Conservation (phyloP, 2,329 filamentous ascomycete genomes). For the Trichoderma cornu-damae region DNA sequence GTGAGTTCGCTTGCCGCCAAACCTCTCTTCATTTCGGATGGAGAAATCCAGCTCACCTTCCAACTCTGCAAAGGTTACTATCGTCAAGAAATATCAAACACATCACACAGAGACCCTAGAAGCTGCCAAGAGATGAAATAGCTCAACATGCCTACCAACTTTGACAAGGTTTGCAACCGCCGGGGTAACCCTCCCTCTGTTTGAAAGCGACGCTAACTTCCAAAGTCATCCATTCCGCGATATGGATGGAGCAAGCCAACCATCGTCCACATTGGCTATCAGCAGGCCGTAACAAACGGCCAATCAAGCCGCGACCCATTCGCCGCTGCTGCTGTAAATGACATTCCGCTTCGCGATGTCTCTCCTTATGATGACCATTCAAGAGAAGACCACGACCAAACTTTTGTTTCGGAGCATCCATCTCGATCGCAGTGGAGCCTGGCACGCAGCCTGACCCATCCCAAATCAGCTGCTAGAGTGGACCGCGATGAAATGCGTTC, state of each 20-base stretch:
- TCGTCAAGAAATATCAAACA: not conserved
- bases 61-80: not conserved
- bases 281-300: not conserved
- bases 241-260: conserved; percentile 10
- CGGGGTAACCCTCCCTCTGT: not conserved
- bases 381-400: not conserved
- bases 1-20: not conserved
- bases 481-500: conserved; percentile 25
- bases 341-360: conserved; percentile 3
- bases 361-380: not conserved
- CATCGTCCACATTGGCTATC: not conserved
- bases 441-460: not conserved
- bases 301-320: not conserved
- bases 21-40: not conserved
- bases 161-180: not conserved
- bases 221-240: not conserved
- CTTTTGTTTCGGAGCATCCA: conserved; percentile 10
- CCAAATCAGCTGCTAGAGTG: not conserved
- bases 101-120: not conserved
- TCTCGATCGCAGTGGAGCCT: not conserved
- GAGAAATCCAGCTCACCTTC: not conserved
- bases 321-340: not conserved
- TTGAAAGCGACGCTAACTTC: not conserved
- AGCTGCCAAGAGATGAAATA: not conserved
- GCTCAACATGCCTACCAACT: conserved; percentile 3